These are phyloP conservation scores for Aspergillus alliaceus DNA, from an alignment of 2,329 filamentous ascomycete genomes.

Conservation along the genomic window DNA sequence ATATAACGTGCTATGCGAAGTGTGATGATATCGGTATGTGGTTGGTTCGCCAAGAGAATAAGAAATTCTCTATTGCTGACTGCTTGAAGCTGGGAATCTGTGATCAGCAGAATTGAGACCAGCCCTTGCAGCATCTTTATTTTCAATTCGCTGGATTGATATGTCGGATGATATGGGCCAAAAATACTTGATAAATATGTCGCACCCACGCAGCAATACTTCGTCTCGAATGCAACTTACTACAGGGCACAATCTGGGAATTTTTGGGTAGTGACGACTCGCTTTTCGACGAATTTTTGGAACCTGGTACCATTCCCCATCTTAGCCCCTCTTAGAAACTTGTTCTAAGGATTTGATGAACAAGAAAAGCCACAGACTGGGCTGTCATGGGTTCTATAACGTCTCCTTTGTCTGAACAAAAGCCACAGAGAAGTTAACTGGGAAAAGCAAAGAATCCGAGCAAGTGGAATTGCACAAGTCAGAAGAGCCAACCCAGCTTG, in stretches of 20 bases:
- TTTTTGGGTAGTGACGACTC: slow-evolving; percentile 56
- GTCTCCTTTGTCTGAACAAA: not conserved
- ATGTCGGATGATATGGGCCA: slow-evolving; percentile 13
- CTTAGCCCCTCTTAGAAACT: not conserved
- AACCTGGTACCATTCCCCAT: slow-evolving; percentile 32
- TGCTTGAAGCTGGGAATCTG: slow-evolving; percentile 54
- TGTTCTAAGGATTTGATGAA: not conserved
- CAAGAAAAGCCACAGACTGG: slow-evolving; percentile 23
- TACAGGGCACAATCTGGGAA: slow-evolving; percentile 38
- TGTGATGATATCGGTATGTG: slow-evolving; percentile 76
- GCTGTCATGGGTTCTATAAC: not conserved
- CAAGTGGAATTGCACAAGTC: slow-evolving; percentile 13
- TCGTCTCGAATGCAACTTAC: slow-evolving; percentile 11
- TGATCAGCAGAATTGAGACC: slow-evolving; percentile 54
- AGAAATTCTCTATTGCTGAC: slow-evolving; percentile 12
- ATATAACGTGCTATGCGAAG: slow-evolving; percentile 68
- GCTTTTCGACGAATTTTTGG: slow-evolving; percentile 54
- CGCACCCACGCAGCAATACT: slow-evolving; percentile 19
- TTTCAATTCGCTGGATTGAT: slow-evolving; percentile 30
- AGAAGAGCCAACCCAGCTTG: slow-evolving; percentile 53
- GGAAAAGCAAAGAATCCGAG: slow-evolving; percentile 8
- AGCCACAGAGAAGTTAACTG: not conserved
- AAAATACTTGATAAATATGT: slow-evolving; percentile 17
- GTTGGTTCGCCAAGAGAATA: too few species aligned
- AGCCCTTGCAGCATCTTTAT: slow-evolving; percentile 48